Conservation (phyloP, 2,329 filamentous ascomycete genomes). For the Orbilia ellipsospora region DNA sequence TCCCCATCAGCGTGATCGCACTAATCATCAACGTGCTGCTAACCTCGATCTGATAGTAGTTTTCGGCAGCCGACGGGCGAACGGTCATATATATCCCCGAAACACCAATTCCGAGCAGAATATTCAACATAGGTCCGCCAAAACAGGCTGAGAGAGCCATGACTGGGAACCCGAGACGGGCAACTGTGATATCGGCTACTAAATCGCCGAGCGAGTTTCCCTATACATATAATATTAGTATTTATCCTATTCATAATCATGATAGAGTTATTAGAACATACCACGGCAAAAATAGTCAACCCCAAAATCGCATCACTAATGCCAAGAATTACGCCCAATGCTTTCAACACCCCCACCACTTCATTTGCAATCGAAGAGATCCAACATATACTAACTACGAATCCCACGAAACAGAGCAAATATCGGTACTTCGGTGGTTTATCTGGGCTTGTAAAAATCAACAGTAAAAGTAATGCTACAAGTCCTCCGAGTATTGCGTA, state of each 20-base stretch:
- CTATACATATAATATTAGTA: constrained; percentile 17
- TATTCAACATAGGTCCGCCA: constrained; percentile 98
- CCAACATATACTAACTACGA: constrained; percentile 92
- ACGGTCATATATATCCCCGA: constrained; percentile 89
- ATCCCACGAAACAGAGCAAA: constrained; percentile 86
- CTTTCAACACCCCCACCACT: constrained; percentile 93
- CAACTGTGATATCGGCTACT: constrained; percentile 93
- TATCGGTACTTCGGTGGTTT: constrained; percentile 78
- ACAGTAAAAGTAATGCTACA: constrained; percentile 73
- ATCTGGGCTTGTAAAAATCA: constrained; percentile 75
- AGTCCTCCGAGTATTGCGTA: constrained; percentile 77
- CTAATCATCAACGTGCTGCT: constrained; percentile 86
- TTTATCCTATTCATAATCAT: not conserved
- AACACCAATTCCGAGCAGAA: constrained; percentile 91
- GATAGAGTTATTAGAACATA: constrained; percentile 23
- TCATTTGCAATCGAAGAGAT: constrained; percentile 95
- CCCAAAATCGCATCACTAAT: constrained; percentile 96
- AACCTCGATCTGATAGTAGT: constrained; percentile 84
- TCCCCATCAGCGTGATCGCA: constrained; percentile 83
- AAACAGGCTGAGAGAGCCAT: constrained; percentile 97
- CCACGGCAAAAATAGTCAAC: constrained; percentile 91
- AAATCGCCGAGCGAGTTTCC: constrained; percentile 95
- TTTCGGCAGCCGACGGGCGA: constrained; percentile 77
- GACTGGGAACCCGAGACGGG: constrained; percentile 90
- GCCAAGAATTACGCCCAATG: constrained; percentile 87